Percentiles rank a stretch among this genome's conserved stretches.
These are phyloP conservation scores for Fusarium gaditjirri DNA, from an alignment of 2,329 filamentous ascomycete species.

Conservation along the genomic window DNA sequence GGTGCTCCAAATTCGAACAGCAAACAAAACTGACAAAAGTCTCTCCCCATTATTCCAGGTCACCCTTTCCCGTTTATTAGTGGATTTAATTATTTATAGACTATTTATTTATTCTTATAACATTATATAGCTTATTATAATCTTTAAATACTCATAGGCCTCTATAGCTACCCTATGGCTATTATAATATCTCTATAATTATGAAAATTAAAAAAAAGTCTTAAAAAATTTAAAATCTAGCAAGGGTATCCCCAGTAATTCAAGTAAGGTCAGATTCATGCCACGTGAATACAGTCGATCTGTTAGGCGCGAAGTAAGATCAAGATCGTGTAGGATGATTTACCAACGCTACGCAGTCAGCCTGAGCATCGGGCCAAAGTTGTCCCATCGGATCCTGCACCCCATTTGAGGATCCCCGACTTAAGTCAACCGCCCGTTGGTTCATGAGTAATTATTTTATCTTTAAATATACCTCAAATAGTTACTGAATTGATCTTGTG, in stretches of 20 bases:
- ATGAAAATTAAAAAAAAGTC: not conserved
- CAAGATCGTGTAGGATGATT: not conserved
- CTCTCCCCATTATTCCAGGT: accelerated
- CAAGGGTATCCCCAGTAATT: too few species aligned
- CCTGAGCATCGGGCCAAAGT: not conserved
- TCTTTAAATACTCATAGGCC: accelerated
- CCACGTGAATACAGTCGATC: too few species aligned
- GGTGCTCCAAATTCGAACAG: not conserved
- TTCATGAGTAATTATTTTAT: accelerated
- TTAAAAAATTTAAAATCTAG: too few species aligned
- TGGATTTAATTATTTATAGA: accelerated
- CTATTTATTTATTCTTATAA: not conserved
- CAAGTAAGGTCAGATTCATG: accelerated
- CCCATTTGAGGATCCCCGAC: not conserved
- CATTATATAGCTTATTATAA: accelerated
- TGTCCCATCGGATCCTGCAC: not conserved
- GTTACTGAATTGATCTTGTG: not conserved
- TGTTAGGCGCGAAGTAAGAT: too few species aligned
- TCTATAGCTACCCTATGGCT: not conserved
- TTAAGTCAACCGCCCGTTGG: accelerated
- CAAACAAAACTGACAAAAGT: accelerated
- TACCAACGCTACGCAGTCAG: not conserved
- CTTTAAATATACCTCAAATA: accelerated
- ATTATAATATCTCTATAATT: accelerated
- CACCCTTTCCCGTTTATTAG: accelerated